Evolutionary conservation across 257 asterid species (phyloP).

Genomic region (Petunia secreta): DNA sequence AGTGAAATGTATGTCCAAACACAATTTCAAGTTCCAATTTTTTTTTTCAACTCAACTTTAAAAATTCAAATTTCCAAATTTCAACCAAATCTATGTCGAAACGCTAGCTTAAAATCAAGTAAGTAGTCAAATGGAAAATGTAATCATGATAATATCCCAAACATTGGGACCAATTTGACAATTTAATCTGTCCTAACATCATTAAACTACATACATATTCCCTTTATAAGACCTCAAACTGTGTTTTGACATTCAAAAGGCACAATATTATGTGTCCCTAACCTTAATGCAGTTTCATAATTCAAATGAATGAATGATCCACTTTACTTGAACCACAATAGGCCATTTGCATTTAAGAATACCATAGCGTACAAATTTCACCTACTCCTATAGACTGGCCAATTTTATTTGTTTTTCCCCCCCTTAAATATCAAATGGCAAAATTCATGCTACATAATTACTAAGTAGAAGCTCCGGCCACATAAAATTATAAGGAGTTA

Average conservation of each 20-base stretch:
- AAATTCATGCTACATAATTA: neutral
- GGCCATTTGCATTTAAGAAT: neutral
- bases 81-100: too few relatives aligned
- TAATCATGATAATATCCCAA: neutral
- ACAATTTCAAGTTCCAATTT: too few relatives aligned
- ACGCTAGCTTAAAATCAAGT: neutral
- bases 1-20: too few relatives aligned
- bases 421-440: slow-evolving; percentile 8
- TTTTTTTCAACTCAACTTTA: too few relatives aligned
- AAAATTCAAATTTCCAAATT: too few relatives aligned
- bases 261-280: neutral
- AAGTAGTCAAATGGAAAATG: neutral
- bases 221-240: neutral
- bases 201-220: neutral
- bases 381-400: neutral
- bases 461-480: neutral
- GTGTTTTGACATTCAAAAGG: neutral
- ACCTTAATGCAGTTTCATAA: neutral
- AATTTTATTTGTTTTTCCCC: neutral
- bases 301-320: neutral
- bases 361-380: neutral
- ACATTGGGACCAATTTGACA: too few relatives aligned
- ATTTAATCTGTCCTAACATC: neutral
- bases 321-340: neutral
- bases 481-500: neutral